Evolutionary conservation across 1,284 basidiomycete species (phyloP), one percentile per base, ranked within the genome.

Genomic region (Papiliotrema terrestris): DNA sequence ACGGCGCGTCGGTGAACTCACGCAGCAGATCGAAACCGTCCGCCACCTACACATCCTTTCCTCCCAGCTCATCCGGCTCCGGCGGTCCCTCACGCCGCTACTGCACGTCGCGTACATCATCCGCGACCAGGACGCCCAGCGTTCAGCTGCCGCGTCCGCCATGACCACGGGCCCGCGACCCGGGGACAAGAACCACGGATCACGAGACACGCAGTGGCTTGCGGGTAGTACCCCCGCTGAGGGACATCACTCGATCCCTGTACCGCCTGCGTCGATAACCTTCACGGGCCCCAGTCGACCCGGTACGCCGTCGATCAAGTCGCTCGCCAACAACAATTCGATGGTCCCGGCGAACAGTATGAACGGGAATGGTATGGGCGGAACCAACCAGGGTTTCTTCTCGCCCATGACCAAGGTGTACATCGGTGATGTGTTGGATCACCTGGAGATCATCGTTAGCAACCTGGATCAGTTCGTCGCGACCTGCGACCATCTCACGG

Each of bases 41-140:
- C 71, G 74, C 39, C 69, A 73, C 51, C 63, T 77, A 4, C 73
- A 75, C 58, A 65, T 76, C 54, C 65, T 77, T 29, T 72, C 73
- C 9, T 75, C 74, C 37, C 76, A 76, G 60, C 66, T 77, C 9
- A 72, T 74, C 46, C 69, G 76, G 5, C 66, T 76, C 17, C 64
- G 72, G 37, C 63, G 76, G 26, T 67, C 70, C 3, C 65, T 76
- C 46, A 67, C 66, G 1, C 70, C 74, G 1, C 65, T 76, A 1
- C 63, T 74, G 29, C 71, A 73, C 42, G 61, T 74, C 8, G 66
- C 68, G 51, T 75, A 72, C 55, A 72, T 71, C 36, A 62, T 77
- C 9, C 68, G 74, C 17, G 74, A 77, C 52, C 73, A 75, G 56
- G 76, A 77, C 51, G 54, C 59, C 2, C 64, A 71, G 45, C 62